phyloP scores from a whole-genome alignment of 768 basidiomycete species.

The Mycena latifolia region DNA sequence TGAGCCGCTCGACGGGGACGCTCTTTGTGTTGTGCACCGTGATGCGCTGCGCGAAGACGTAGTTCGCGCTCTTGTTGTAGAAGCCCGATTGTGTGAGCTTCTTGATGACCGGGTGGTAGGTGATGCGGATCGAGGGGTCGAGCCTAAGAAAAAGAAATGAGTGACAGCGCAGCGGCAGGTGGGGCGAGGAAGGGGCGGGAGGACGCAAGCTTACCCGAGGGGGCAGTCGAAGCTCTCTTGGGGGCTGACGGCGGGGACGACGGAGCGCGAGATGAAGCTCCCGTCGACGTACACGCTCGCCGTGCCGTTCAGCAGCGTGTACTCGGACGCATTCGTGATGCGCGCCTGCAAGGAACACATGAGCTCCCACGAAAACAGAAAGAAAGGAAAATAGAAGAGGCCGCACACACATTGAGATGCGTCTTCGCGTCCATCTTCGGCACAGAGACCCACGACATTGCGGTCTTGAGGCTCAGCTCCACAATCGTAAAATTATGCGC shows the following conservation, averaged over 20 bases:
- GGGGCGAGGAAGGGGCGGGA: too few relatives aligned
- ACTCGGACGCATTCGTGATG: slow-evolving; percentile 55
- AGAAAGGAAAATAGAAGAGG: background rate
- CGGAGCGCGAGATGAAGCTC: slow-evolving; percentile 52
- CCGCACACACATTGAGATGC: slow-evolving; percentile 44
- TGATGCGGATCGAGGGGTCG: slow-evolving; percentile 53
- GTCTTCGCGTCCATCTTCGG: slow-evolving; percentile 50
- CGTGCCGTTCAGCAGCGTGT: slow-evolving; percentile 48
- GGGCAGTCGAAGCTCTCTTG: slow-evolving; percentile 55
- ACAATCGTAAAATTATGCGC: slow-evolving; percentile 50
- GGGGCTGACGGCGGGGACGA: slow-evolving; percentile 50
- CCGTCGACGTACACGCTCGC: slow-evolving; percentile 57
- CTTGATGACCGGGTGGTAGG: slow-evolving; percentile 52
- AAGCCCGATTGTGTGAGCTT: slow-evolving; percentile 50
- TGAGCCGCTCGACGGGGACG: slow-evolving; percentile 40
- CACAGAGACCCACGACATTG: slow-evolving; percentile 51
- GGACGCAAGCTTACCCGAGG: slow-evolving; percentile 53
- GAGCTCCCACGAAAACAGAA: background rate
- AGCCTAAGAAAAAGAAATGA: slow-evolving; percentile 38
- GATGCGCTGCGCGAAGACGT: slow-evolving; percentile 50
- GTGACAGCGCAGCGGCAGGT: too few relatives aligned
- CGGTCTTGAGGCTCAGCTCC: slow-evolving; percentile 45
- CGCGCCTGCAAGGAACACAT: slow-evolving; percentile 43
- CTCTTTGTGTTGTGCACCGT: slow-evolving; percentile 52
- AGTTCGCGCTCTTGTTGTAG: slow-evolving; percentile 46